A percentile compares a stretch with the other conserved stretches of the same genome.
phyloP scores from a whole-genome alignment of 768 basidiomycete species.

The Nevesoporus exiguus region DNA sequence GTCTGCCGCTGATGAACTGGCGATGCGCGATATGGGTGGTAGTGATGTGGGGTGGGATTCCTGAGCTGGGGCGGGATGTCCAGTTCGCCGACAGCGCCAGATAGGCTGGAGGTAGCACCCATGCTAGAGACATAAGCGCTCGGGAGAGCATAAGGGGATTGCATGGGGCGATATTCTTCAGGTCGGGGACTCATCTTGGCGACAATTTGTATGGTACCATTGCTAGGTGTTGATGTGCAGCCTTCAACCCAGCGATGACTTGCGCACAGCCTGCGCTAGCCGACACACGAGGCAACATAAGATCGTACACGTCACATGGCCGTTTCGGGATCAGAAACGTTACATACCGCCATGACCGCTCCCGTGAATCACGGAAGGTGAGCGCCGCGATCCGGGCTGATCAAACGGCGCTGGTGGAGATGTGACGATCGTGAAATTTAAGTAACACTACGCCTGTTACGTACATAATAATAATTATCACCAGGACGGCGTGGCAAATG shows the following conservation, averaged over 20 bases:
- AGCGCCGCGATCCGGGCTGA: constrained; percentile 25
- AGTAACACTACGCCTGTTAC: constrained; percentile 13
- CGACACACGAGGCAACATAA: constrained; percentile 29
- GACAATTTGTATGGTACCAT: constrained; percentile 30
- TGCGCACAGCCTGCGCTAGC: constrained; percentile 27
- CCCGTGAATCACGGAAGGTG: constrained; percentile 25
- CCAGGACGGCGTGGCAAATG: constrained; percentile 9
- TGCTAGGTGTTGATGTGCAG: constrained; percentile 11
- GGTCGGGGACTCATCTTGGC: constrained; percentile 33
- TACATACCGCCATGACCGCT: constrained; percentile 18
- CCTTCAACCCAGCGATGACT: constrained; percentile 28
- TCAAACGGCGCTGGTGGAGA: constrained; percentile 23
- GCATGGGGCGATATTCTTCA: constrained; percentile 34
- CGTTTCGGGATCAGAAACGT: constrained; percentile 30
- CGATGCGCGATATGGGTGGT: constrained; percentile 25
- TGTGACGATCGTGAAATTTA: constrained; percentile 20
- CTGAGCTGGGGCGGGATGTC: constrained; percentile 36
- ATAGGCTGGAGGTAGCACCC: constrained; percentile 46
- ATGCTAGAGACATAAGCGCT: constrained; percentile 42
- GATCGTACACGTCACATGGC: constrained; percentile 29
- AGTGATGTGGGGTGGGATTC: constrained; percentile 29
- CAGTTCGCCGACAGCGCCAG: constrained; percentile 61
- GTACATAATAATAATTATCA: constrained; percentile 20
- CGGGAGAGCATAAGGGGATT: constrained; percentile 30
- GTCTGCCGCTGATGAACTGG: constrained; percentile 24